phyloP scores from a whole-genome alignment of 2,329 filamentous ascomycete species.

The Leptoxyphium fumago region DNA sequence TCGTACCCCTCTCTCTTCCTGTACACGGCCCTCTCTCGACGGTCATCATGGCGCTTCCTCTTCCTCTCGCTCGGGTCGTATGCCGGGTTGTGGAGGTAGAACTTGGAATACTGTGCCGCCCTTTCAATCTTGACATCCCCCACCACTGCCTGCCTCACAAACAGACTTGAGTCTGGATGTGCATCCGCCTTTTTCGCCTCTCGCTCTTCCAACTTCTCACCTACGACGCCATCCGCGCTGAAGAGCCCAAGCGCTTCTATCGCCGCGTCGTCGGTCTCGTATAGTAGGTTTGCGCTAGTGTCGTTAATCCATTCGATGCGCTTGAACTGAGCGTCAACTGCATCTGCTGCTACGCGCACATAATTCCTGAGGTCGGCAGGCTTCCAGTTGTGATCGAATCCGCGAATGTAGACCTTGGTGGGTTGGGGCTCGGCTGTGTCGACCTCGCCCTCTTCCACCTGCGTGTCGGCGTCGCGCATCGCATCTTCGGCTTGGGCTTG shows the following conservation, averaged over 20 bases:
- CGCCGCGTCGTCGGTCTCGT: slow-evolving; percentile 42
- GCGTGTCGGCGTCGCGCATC: slow-evolving; percentile 15
- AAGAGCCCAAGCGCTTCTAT: slow-evolving; percentile 39
- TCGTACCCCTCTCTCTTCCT: slow-evolving; percentile 22
- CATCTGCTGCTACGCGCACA: slow-evolving; percentile 46
- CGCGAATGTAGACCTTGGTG: slow-evolving; percentile 69
- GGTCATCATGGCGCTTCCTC: slow-evolving; percentile 5
- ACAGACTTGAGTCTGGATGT: slow-evolving; percentile 54
- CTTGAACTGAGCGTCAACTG: slow-evolving; percentile 37
- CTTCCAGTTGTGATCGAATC: slow-evolving; percentile 60
- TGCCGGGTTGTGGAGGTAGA: slow-evolving; percentile 85
- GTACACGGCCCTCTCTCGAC: background rate
- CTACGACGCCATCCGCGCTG: slow-evolving; percentile 17
- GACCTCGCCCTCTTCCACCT: slow-evolving; percentile 19
- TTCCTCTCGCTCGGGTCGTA: slow-evolving; percentile 63
- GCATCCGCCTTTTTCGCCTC: slow-evolving; percentile 53
- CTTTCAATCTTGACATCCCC: slow-evolving; percentile 68
- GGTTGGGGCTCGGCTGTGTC: slow-evolving; percentile 22
- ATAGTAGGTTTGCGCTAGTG: slow-evolving; percentile 74
- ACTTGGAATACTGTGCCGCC: slow-evolving; percentile 68
- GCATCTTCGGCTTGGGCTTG: slow-evolving; percentile 13
- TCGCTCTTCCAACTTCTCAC: slow-evolving; percentile 44
- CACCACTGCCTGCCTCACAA: slow-evolving; percentile 57
- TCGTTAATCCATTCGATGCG: slow-evolving; percentile 93
- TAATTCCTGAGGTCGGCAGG: slow-evolving; percentile 69